Percentiles rank a stretch among this genome's conserved stretches.
Conservation (phyloP, 306 rosid genomes). For the Prunus mira region DNA sequence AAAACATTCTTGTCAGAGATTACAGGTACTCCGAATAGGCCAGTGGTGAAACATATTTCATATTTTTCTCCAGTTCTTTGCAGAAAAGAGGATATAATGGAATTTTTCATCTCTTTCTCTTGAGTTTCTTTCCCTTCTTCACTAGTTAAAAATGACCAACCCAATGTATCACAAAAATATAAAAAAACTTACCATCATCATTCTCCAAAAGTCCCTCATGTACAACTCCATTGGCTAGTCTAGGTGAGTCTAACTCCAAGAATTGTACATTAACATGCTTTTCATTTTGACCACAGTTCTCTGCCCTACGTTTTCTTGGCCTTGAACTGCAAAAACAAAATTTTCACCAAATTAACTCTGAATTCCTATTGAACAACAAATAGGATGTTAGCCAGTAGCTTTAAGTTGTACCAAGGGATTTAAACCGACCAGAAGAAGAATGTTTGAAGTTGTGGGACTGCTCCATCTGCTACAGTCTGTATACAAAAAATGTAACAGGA, state of each 20-base stretch:
- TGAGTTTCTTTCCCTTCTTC: conserved; percentile 1
- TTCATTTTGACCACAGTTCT: conserved; percentile 40
- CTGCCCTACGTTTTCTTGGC: conserved; percentile 44
- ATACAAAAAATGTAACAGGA: conserved; percentile 20
- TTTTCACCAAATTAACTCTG: conserved; percentile 24
- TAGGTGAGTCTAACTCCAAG: conserved; percentile 76
- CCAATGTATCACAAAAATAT: background rate
- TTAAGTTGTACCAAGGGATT: conserved; percentile 38
- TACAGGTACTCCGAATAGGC: background rate
- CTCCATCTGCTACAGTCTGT: conserved; percentile 77
- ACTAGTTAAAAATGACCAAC: background rate
- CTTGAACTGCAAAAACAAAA: conserved; percentile 62
- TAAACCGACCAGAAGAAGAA: conserved; percentile 87
- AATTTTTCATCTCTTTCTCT: background rate
- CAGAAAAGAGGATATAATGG: background rate
- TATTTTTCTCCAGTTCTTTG: background rate
- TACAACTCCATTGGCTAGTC: conserved; percentile 38
- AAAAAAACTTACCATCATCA: conserved; percentile 45
- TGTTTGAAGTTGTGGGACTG: conserved; percentile 65
- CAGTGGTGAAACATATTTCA: background rate
- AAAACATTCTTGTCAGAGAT: background rate
- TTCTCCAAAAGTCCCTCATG: conserved; percentile 49
- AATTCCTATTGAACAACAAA: conserved; percentile 24
- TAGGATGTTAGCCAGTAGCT: conserved; percentile 23
- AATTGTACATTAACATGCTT: conserved; percentile 60